Conservation (phyloP, 2,329 filamentous ascomycete genomes). For the Pseudogymnoascus sp. region DNA sequence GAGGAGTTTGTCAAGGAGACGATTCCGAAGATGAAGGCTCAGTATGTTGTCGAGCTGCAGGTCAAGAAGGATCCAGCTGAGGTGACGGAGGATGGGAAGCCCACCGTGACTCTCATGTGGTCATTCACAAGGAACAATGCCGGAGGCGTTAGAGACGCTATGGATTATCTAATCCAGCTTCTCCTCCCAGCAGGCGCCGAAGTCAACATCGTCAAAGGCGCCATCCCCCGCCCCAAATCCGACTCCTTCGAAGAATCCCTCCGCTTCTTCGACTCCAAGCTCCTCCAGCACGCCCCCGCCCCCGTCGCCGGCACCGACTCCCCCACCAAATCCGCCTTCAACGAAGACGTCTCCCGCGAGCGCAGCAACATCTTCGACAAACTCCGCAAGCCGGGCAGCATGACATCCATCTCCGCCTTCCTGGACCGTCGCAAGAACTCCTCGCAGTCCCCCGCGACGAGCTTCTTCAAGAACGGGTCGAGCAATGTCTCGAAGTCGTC, state of each 20-base stretch:
- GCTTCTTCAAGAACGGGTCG: conserved; percentile 83
- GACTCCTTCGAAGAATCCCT: conserved; percentile 97
- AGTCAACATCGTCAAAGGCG: conserved; percentile 75
- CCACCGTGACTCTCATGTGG: conserved; percentile 59
- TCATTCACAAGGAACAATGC: conserved; percentile 95
- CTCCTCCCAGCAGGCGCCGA: conserved; percentile 88
- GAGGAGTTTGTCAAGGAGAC: conserved; percentile 74
- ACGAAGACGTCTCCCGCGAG: conserved; percentile 70
- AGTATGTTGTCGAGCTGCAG: conserved; percentile 84
- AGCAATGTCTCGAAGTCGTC: conserved; percentile 90
- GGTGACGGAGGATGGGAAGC: conserved; percentile 47
- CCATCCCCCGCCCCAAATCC: conserved; percentile 96
- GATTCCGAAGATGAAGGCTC: conserved; percentile 73
- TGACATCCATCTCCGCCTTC: conserved; percentile 92
- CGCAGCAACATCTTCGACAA: conserved; percentile 81
- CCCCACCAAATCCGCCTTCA: conserved; percentile 77
- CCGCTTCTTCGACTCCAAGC: conserved; percentile 93
- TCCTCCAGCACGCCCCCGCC: conserved; percentile 84
- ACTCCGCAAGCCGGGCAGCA: conserved; percentile 88
- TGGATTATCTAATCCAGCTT: conserved; percentile 83
- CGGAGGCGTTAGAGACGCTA: conserved; percentile 87
- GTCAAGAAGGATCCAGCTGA: conserved; percentile 58
- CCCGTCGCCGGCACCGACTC: conserved; percentile 70
- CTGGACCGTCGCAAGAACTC: conserved; percentile 92
- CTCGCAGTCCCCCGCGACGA: conserved; percentile 60